Conservation (phyloP, 495 filamentous ascomycete species). For the Neurospora sp. region DNA sequence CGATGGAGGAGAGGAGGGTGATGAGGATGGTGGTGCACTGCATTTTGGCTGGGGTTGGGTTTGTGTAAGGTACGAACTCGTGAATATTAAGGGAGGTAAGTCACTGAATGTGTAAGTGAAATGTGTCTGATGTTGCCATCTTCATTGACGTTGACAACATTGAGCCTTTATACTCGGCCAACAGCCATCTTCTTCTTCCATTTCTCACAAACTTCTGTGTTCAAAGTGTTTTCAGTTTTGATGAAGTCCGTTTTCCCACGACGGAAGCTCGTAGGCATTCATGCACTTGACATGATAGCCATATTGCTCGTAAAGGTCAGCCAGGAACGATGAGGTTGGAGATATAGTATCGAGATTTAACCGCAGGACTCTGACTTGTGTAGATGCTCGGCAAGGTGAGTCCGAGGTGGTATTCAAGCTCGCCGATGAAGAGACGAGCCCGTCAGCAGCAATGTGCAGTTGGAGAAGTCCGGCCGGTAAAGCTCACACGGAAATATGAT, state of each 20-base stretch:
- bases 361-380: background rate
- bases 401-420: background rate
- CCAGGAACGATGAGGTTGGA: background rate
- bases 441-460: background rate
- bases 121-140: background rate
- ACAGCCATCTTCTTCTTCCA: background rate
- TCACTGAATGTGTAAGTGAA: background rate
- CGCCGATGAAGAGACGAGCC: background rate
- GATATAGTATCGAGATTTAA: background rate
- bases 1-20: background rate
- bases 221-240: background rate
- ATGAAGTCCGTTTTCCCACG: background rate
- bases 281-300: background rate
- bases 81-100: too few relatives aligned
- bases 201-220: background rate
- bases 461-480: conserved; percentile 10
- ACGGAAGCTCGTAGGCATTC: background rate
- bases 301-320: background rate
- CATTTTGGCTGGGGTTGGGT: background rate
- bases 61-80: background rate
- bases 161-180: background rate
- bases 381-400: background rate
- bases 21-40: background rate
- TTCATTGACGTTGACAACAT: background rate
- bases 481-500: conserved; percentile 1